Percentiles rank a stretch among this genome's conserved stretches.
These are phyloP conservation scores for Firmiana major DNA, from an alignment of 345 rosid genomes.

Conservation along the genomic window DNA sequence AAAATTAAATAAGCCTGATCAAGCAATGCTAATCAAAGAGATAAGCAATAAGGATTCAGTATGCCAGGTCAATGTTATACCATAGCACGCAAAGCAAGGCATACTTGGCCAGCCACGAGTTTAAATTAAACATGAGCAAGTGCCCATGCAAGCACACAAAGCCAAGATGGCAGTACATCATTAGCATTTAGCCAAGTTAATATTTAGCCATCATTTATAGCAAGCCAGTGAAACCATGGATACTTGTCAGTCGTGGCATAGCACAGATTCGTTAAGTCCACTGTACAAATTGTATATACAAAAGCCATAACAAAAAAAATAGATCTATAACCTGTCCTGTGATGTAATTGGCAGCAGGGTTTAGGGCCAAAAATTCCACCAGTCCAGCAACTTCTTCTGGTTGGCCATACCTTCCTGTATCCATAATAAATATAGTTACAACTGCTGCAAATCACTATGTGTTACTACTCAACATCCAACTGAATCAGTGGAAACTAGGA, in stretches of 20 bases:
- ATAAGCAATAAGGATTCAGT: not conserved
- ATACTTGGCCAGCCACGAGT: not conserved
- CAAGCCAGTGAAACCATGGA: not conserved
- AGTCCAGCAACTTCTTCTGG: conserved; percentile 99
- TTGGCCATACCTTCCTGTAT: conserved; percentile 90
- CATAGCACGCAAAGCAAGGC: not conserved
- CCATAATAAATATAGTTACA: conserved; percentile 7
- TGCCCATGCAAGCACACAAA: not conserved
- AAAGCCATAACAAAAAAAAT: not conserved
- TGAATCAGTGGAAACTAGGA: not conserved
- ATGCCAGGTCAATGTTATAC: not conserved
- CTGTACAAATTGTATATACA: not conserved
- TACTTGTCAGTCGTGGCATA: not conserved
- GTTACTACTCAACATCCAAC: not conserved
- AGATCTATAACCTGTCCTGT: conserved; percentile 75
- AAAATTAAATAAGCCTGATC: not conserved
- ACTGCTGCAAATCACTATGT: not conserved
- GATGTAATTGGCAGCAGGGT: conserved; percentile 84
- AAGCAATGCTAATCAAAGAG: not conserved
- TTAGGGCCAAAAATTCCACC: conserved; percentile 91
- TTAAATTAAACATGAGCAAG: not conserved
- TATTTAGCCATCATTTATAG: too few species aligned
- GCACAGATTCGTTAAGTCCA: not conserved
- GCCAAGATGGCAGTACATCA: not conserved
- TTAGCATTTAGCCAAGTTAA: not conserved